These are phyloP conservation scores for Candida alai DNA, from an alignment of 805 yeast genomes.

Conservation along the genomic window DNA sequence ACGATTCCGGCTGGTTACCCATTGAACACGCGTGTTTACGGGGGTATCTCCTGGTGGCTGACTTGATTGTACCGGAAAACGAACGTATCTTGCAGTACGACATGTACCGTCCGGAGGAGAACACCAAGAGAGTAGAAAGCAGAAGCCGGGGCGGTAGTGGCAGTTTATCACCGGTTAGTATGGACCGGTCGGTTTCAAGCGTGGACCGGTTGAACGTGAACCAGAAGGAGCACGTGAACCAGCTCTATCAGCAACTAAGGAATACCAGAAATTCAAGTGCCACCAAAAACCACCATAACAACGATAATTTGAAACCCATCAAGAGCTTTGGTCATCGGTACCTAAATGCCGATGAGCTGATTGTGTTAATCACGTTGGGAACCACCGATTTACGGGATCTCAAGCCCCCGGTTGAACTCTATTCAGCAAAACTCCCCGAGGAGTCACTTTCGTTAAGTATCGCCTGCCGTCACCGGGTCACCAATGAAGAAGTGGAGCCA, in stretches of 20 bases:
- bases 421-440: slow-evolving; percentile 71
- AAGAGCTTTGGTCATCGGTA: slow-evolving; percentile 85
- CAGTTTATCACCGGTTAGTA: slow-evolving; percentile 7
- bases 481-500: slow-evolving; percentile 40
- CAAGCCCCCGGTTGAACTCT: slow-evolving; percentile 59
- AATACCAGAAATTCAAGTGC: slow-evolving; percentile 14
- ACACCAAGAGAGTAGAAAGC: slow-evolving; percentile 19
- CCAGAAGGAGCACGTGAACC: slow-evolving; percentile 26
- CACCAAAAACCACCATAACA: not conserved
- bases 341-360: slow-evolving; percentile 57
- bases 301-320: slow-evolving; percentile 43
- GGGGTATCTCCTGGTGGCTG: slow-evolving; percentile 75
- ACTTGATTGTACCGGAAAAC: slow-evolving; percentile 50
- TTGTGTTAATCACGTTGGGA: slow-evolving; percentile 81
- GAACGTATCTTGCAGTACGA: slow-evolving; percentile 30
- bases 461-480: slow-evolving; percentile 30
- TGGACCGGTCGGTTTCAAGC: slow-evolving; percentile 22
- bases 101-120: slow-evolving; percentile 34
- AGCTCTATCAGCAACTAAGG: slow-evolving; percentile 39
- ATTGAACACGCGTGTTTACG: slow-evolving; percentile 92
- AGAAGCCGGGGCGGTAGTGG: no score
- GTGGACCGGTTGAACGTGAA: slow-evolving; percentile 31
- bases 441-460: slow-evolving; percentile 79
- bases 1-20: slow-evolving; percentile 95
- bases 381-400: slow-evolving; percentile 70